A percentile compares a stretch with the other conserved stretches of the same genome.
Conservation (phyloP, 2,329 filamentous ascomycete species). For the Colletotrichum destructivum region DNA sequence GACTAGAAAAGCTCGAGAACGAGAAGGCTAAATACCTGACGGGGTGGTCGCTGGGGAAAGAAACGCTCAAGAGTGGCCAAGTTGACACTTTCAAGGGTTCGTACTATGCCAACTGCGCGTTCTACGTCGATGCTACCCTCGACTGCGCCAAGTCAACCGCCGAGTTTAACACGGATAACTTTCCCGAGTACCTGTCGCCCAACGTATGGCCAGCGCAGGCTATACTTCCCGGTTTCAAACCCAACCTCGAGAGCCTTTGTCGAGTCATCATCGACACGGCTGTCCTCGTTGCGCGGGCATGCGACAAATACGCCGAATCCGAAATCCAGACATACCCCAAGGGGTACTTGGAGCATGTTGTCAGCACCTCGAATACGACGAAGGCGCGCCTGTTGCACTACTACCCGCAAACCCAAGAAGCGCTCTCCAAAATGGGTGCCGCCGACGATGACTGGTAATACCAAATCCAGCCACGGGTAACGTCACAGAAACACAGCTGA, state of each 20-base stretch:
- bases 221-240: slow-evolving; percentile 81
- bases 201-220: slow-evolving; percentile 87
- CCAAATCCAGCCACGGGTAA: not conserved
- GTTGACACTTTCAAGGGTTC: slow-evolving; percentile 87
- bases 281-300: slow-evolving; percentile 89
- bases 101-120: slow-evolving; percentile 88
- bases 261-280: slow-evolving; percentile 90
- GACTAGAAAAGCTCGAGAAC: slow-evolving; percentile 70
- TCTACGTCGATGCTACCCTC: slow-evolving; percentile 76
- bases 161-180: slow-evolving; percentile 72
- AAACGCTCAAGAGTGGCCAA: slow-evolving; percentile 83
- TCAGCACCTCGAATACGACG: slow-evolving; percentile 86
- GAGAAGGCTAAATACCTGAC: slow-evolving; percentile 75
- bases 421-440: slow-evolving; percentile 46
- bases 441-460: slow-evolving; percentile 94
- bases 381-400: slow-evolving; percentile 96
- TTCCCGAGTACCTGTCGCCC: slow-evolving; percentile 90
- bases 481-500: not conserved
- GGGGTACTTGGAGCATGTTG: slow-evolving; percentile 89
- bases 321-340: slow-evolving; percentile 83
- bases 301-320: slow-evolving; percentile 85
- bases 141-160: slow-evolving; percentile 74
- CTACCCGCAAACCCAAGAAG: slow-evolving; percentile 72
- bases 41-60: slow-evolving; percentile 87
- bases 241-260: slow-evolving; percentile 82